Percentiles rank a stretch among this genome's conserved stretches.
Evolutionary conservation across 202 grass and related monocot species (phyloP).

Genomic region (Musa balbisiana): DNA sequence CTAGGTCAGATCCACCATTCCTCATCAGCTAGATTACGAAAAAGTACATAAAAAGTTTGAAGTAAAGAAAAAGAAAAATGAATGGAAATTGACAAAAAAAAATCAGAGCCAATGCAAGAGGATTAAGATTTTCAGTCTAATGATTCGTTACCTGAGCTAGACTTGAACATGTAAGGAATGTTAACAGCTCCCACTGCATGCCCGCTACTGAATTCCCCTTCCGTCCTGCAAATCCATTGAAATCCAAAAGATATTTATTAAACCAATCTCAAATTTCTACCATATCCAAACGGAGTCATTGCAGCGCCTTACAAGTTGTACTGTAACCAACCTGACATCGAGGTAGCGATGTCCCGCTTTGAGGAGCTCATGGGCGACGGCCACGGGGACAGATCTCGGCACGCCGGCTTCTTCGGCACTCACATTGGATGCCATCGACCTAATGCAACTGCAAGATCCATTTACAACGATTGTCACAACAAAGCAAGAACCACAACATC

Average conservation of each 20-base stretch:
- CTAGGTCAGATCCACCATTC: no score
- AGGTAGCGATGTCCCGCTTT: constrained; percentile 10
- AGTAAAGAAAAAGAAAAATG: no score
- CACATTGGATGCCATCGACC: constrained; percentile 9
- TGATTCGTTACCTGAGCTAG: not conserved
- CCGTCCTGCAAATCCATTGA: constrained; percentile 6
- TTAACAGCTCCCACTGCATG: constrained; percentile 10
- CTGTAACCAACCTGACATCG: constrained; percentile 11
- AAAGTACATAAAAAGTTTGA: no score
- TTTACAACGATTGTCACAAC: not conserved
- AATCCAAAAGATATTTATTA: not conserved
- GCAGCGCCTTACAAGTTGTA: no score
- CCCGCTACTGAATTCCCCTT: constrained; percentile 5
- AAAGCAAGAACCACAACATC: not conserved
- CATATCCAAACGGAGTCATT: not conserved
- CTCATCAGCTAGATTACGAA: no score
- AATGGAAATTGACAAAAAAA: no score
- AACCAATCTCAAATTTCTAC: not conserved
- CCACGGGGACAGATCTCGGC: constrained; percentile 7
- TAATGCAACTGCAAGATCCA: not conserved
- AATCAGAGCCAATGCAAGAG: no score
- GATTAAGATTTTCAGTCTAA: not conserved
- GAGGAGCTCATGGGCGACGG: constrained; percentile 15
- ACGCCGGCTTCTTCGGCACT: not conserved
- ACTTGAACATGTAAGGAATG: constrained; percentile 18